These are phyloP conservation scores for Vitis hybrid DNA, from an alignment of 177 flowering plant species.

Conservation along the genomic window DNA sequence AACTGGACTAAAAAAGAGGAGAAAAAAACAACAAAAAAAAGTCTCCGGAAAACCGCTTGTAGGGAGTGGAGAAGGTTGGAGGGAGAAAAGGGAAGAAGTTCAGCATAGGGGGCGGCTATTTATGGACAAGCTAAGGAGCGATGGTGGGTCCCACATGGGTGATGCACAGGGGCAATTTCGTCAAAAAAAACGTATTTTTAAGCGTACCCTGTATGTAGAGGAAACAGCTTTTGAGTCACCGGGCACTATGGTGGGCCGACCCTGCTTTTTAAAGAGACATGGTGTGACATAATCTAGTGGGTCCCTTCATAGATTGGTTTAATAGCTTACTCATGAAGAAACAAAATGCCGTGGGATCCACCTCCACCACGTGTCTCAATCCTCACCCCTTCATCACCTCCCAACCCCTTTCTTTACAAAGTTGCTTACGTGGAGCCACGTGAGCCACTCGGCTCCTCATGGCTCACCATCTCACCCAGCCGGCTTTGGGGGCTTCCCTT, in stretches of 20 bases:
- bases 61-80: constrained; percentile 33
- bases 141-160: constrained; percentile 8
- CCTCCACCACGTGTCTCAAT: constrained; percentile 5
- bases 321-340: constrained; percentile 61
- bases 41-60: not conserved
- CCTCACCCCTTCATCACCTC: no score
- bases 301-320: constrained; percentile 12
- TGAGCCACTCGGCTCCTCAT: constrained; percentile 1
- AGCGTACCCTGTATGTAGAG: not conserved
- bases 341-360: constrained; percentile 18
- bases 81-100: constrained; percentile 82
- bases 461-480: not conserved
- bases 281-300: constrained; percentile 22
- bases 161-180: constrained; percentile 26
- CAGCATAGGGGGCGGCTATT: constrained; percentile 45
- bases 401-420: constrained; percentile 2
- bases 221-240: constrained; percentile 52
- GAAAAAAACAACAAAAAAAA: constrained; percentile 7
- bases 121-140: constrained; percentile 27
- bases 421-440: constrained; percentile 13
- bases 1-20: constrained; percentile 11
- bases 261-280: constrained; percentile 15
- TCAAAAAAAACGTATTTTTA: constrained; percentile 1
- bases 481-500: not conserved
- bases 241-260: constrained; percentile 40